Evolutionary conservation across 163 green algal genomes (phyloP), one percentile per base, ranked within the genome.

Genomic region (Trebouxia gelatinosa): DNA sequence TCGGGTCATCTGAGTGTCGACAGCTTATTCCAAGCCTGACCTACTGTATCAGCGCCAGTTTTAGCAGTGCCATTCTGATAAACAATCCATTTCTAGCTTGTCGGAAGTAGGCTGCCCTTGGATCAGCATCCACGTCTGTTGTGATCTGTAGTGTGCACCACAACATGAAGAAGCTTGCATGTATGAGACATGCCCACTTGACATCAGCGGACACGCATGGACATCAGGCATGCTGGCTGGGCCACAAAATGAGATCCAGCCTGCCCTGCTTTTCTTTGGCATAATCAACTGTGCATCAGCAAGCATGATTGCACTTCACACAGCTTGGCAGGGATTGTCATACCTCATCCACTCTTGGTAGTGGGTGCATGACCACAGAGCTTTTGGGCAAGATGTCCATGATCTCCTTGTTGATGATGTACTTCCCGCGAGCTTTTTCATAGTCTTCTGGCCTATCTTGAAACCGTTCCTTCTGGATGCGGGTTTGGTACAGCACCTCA

Each of bases 391-490:
- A 77, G 5, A 86, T 81, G 26, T 88, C 80, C 95, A 99, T 95
- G 1, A 97, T 78, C 16, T 90, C 72, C 1, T 66, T 46, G 84
- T 99, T 92, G 28, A 99, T 91, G 79, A 99, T 98, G 89, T 97
- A 99, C 88, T 98, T 98, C 46, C 96, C 89, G 54, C 87, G 83
- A 35, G 88, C 92, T 46, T 84, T 37, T 26, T 90, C 87, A 77
- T 97, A 97, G 48, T 95, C 90, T 17, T 95, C 82, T 75, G 89
- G 90, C 28, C 91, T 79, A 54, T 83, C 82, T 70, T 88, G 90
- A 86, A 99, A 99, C 6, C 96, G 87, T 84, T 99, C 96, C 81
- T 96, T 97, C 82, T 99, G 96, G 78, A 99, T 99, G 83, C 96
- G 89, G 21, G 96, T 99, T 87, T 98, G 94, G 81, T 97, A 97